Conservation (phyloP, 371 early-diverging fungal species). For the Rhizopus stolonifer region DNA sequence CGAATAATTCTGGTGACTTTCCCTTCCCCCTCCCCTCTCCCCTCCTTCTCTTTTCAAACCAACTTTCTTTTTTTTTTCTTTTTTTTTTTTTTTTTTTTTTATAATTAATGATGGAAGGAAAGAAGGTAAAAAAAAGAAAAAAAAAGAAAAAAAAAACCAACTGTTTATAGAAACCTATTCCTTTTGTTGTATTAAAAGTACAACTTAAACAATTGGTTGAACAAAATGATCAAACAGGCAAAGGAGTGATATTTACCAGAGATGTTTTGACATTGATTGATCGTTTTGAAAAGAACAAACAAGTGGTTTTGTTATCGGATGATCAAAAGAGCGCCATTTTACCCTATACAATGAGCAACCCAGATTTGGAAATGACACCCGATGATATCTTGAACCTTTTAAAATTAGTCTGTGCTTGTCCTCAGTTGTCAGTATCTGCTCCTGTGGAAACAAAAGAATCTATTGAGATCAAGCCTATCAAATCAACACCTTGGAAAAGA, state of each 20-base stretch:
- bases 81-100: conserved; percentile 1
- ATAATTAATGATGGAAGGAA: not conserved
- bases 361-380: conserved; percentile 53
- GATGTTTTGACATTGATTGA: conserved; percentile 39
- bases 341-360: conserved; percentile 38
- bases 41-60: not conserved
- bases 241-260: conserved; percentile 43
- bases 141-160: too few species aligned
- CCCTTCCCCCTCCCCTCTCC: not conserved
- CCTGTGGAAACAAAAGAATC: conserved; percentile 28
- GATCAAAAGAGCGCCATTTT: conserved; percentile 45
- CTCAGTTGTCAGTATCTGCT: conserved; percentile 20
- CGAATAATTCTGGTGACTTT: not conserved
- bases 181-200: conserved; percentile 41
- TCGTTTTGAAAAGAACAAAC: conserved; percentile 37
- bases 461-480: conserved; percentile 8
- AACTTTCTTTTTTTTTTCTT: not conserved
- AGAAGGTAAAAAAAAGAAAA: not conserved
- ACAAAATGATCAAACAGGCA: conserved; percentile 12
- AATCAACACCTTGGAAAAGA: conserved; percentile 31
- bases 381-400: conserved; percentile 48
- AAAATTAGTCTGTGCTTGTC: conserved; percentile 36
- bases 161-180: conserved; percentile 20
- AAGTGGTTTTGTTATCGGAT: conserved; percentile 35
- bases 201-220: conserved; percentile 40